phyloP scores from a whole-genome alignment of 2,329 filamentous ascomycete genomes.

The Verticillium isaacii region DNA sequence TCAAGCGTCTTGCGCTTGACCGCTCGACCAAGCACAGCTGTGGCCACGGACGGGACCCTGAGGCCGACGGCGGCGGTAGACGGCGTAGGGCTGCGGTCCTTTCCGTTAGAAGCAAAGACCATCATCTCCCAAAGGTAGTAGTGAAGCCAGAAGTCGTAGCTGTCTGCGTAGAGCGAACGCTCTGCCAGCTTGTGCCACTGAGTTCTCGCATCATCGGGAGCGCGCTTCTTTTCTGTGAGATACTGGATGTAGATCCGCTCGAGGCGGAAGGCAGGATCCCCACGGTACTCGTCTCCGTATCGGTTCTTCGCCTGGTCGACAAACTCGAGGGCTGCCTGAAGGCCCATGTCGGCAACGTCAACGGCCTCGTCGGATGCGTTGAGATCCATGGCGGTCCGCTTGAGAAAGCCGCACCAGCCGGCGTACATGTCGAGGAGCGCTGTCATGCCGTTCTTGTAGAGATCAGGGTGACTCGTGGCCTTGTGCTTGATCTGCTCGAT shows the following conservation, averaged over 20 bases:
- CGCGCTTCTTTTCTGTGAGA: constrained; percentile 76
- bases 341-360: constrained; percentile 85
- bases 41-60: constrained; percentile 68
- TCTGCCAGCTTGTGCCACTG: constrained; percentile 69
- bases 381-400: constrained; percentile 73
- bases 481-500: constrained; percentile 89
- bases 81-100: constrained; percentile 48
- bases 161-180: constrained; percentile 63
- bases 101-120: constrained; percentile 46
- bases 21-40: constrained; percentile 70
- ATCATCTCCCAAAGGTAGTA: constrained; percentile 93
- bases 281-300: constrained; percentile 70
- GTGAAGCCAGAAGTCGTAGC: constrained; percentile 88
- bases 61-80: constrained; percentile 39
- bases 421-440: constrained; percentile 88
- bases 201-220: constrained; percentile 69
- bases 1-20: constrained; percentile 59
- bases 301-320: constrained; percentile 73
- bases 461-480: constrained; percentile 78
- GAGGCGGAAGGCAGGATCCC: constrained; percentile 84
- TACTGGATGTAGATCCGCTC: constrained; percentile 93
- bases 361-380: constrained; percentile 75
- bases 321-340: constrained; percentile 80
- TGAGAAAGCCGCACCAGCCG: constrained; percentile 91
- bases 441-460: constrained; percentile 82